phyloP scores from a whole-genome alignment of 1,284 basidiomycete genomes.

The Microbotryomycetes sp. region DNA sequence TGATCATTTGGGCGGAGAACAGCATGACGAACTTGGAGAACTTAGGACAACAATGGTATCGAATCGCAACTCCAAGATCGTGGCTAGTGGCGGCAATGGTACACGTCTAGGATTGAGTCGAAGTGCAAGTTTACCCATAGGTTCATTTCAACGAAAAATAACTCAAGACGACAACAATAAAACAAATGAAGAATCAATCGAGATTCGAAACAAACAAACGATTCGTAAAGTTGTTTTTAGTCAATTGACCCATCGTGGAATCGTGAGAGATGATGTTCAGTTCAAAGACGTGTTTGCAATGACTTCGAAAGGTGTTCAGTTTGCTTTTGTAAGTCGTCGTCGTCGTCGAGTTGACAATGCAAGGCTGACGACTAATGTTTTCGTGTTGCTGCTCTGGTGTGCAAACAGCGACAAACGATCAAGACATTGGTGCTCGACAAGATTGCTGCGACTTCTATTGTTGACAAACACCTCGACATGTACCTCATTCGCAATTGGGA shows the following conservation, averaged over 20 bases:
- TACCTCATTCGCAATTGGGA: conserved; percentile 17
- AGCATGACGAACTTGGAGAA: background rate
- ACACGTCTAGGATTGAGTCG: background rate
- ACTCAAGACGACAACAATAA: too few species aligned
- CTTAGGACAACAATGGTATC: too few species aligned
- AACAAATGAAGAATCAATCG: background rate
- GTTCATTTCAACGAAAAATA: background rate
- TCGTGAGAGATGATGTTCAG: conserved; percentile 6
- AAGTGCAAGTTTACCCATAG: background rate
- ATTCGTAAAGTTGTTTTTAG: conserved; percentile 15
- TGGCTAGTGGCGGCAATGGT: too few species aligned
- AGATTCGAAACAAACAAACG: background rate
- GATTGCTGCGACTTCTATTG: background rate
- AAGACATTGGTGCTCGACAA: background rate
- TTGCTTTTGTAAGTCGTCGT: conserved; percentile 24
- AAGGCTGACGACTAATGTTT: too few species aligned
- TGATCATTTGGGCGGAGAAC: background rate
- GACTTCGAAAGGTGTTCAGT: conserved; percentile 20
- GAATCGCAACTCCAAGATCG: too few species aligned
- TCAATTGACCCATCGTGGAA: conserved; percentile 5
- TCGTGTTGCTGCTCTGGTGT: too few species aligned
- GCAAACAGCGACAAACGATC: conserved; percentile 14
- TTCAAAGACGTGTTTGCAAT: conserved; percentile 27
- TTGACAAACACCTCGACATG: conserved; percentile 19
- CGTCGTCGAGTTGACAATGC: too few species aligned